Conservation (phyloP, 257 asterid genomes). For the Sherardia arvensis region DNA sequence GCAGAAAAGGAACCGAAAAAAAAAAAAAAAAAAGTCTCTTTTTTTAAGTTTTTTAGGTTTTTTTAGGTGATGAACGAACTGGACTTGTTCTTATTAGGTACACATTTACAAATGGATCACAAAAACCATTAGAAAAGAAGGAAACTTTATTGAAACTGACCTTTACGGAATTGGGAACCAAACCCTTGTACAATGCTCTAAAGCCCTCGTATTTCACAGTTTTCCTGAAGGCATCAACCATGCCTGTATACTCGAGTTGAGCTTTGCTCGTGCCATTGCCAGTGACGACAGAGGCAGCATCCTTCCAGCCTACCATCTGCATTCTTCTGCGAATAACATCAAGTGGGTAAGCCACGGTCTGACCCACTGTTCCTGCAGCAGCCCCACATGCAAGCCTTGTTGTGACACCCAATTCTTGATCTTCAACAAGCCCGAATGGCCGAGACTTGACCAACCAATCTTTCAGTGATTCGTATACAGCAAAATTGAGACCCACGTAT, state of each 20-base stretch:
- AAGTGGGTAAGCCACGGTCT: conserved; percentile 95
- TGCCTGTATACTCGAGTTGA: conserved; percentile 70
- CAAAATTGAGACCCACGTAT: conserved; percentile 95
- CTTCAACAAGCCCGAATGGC: conserved; percentile 63
- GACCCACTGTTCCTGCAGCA: conserved; percentile 94
- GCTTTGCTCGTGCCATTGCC: conserved; percentile 75
- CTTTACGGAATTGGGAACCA: conserved; percentile 97
- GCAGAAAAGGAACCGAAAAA: not conserved
- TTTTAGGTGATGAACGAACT: not conserved
- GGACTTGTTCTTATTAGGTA: not conserved
- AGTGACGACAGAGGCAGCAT: conserved; percentile 68
- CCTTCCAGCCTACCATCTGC: conserved; percentile 99
- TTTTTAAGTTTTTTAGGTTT: too few relatives aligned
- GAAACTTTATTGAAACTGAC: conserved; percentile 28
- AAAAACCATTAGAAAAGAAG: not conserved
- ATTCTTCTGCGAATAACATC: conserved; percentile 94
- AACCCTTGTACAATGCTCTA: conserved; percentile 89
- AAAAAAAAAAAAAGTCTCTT: too few relatives aligned
- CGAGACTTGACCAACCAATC: conserved; percentile 69
- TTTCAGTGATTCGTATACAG: conserved; percentile 92
- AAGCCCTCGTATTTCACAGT: conserved; percentile 82
- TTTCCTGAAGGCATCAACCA: conserved; percentile 94
- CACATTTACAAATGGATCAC: not conserved
- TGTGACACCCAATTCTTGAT: conserved; percentile 67
- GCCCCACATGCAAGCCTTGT: conserved; percentile 95